Evolutionary conservation across 139 green algal species (phyloP).

Genomic region (Tetraselmis chui): DNA sequence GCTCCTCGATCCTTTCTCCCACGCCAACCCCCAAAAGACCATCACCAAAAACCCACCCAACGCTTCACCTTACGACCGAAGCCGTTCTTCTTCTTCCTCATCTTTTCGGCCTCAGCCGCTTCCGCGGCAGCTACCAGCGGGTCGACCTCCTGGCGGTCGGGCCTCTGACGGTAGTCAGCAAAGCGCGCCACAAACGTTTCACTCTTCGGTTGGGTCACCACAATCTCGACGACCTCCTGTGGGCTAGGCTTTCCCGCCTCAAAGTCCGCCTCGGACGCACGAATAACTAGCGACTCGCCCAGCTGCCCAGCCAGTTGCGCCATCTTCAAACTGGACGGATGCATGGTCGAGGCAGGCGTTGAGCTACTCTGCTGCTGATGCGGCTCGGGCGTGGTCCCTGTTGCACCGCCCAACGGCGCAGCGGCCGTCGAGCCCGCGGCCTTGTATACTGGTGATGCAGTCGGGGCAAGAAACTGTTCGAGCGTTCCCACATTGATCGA

Average conservation of each 20-base stretch:
- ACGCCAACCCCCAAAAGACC: too few relatives aligned
- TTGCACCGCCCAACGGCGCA: too few relatives aligned
- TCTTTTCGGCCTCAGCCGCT: neutral
- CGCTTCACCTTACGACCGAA: neutral
- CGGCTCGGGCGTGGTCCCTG: too few relatives aligned
- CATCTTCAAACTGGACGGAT: too few relatives aligned
- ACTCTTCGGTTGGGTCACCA: neutral
- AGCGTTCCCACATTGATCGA: neutral
- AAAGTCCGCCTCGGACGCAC: too few relatives aligned
- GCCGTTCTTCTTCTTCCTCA: neutral
- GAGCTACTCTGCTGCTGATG: too few relatives aligned
- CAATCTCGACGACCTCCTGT: neutral
- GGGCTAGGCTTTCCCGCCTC: neutral
- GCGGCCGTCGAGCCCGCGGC: too few relatives aligned
- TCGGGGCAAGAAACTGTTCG: neutral
- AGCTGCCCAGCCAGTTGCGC: neutral
- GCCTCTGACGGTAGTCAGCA: neutral
- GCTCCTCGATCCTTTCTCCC: too few relatives aligned
- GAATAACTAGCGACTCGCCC: neutral
- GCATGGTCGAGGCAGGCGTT: too few relatives aligned
- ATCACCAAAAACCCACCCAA: neutral
- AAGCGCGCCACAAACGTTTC: neutral
- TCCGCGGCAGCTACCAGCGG: neutral
- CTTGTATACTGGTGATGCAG: neutral
- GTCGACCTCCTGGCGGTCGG: neutral